Base-by-base conservation (phyloP, 768 basidiomycete genomes). In the Rhizopogon vesiculosus region DNA sequence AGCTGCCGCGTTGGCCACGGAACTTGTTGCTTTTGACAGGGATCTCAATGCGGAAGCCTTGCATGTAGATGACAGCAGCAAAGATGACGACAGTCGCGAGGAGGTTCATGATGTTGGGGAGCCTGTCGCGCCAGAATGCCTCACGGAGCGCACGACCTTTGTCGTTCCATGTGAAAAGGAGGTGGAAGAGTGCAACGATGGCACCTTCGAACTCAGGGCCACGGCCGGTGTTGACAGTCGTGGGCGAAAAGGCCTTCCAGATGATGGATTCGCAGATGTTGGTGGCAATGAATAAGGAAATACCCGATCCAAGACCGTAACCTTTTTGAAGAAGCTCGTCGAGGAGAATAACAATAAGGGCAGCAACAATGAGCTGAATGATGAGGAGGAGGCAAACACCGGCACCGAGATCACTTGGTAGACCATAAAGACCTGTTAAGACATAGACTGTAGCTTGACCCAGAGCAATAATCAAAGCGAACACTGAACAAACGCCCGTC, bases 201-300 rank as follows among this genome's bases (percentile, higher is more conserved):
- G 96, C 97, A 58, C 97, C 97, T 66, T 98, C 96, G 62, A 98
- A 99, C 71, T 99, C 97, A 51, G 95, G 91, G 3, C 96, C 96
- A 60, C 96, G 91, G 40, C 96, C 97, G 31, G 94, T 98, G 82
- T 98, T 98, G 74, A 98, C 75, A 45, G 97, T 98, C 19, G 93
- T 98, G 9, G 97, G 97, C 1, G 93, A 95, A 76, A 99, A 98
- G 1, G 96, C 97, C 69, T 99, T 99, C 96, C 96, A 99, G 69
- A 98, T 86, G 76, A 99, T 98, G 59, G 89, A 92, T 73, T 99
- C 97, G 73, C 96, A 98, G 64, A 99, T 98, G 80, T 98, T 99
- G 77, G 97, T 98, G 4, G 96, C 97, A 64, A 98, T 97, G 83
- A 98, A 98, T 56, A 98, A 87, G 56, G 94, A 95, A 73, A 99